These are phyloP conservation scores for Olyra latifolia DNA, from an alignment of 176 grass and related monocot genomes.

Conservation along the genomic window DNA sequence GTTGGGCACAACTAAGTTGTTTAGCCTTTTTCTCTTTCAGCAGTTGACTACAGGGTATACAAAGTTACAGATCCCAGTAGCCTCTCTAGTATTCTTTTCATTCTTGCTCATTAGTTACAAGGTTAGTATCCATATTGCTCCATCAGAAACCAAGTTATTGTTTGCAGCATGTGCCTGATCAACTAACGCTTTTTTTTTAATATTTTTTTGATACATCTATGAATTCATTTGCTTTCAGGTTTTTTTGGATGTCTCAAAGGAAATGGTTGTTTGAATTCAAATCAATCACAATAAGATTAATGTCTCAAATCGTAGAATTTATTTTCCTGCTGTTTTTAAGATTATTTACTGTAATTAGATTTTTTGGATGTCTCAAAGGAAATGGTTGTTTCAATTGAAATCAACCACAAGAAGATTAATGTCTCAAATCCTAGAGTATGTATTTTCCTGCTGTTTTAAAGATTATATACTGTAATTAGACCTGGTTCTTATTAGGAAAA, in stretches of 20 bases:
- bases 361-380: slow-evolving; percentile 80
- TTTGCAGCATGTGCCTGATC: slow-evolving; percentile 17
- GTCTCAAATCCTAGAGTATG: slow-evolving; percentile 91
- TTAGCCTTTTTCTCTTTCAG: slow-evolving; percentile 5
- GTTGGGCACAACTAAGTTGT: slow-evolving; percentile 9
- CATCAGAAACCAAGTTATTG: background rate
- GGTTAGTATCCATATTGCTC: slow-evolving; percentile 34
- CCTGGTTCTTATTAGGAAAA: slow-evolving; percentile 4
- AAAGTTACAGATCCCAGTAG: slow-evolving; percentile 63
- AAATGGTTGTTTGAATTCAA: slow-evolving; percentile 74
- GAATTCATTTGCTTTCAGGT: slow-evolving; percentile 56
- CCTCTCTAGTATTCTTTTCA: background rate
- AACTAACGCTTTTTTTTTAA: slow-evolving; percentile 30
- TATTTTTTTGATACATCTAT: slow-evolving; percentile 16
- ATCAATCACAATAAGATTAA: slow-evolving; percentile 99
- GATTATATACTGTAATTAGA: background rate
- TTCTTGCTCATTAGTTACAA: slow-evolving; percentile 42
- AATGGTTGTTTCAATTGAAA: slow-evolving; percentile 72
- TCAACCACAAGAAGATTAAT: slow-evolving; percentile 99
- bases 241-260: slow-evolving; percentile 76
- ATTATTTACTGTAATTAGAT: slow-evolving; percentile 24
- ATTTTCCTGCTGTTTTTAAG: slow-evolving; percentile 26
- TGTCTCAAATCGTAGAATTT: slow-evolving; percentile 81
- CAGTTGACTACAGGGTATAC: background rate
- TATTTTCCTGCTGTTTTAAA: slow-evolving; percentile 31